These are phyloP conservation scores for Klebsormidium nitens DNA, from an alignment of 139 green algal genomes.

Conservation along the genomic window DNA sequence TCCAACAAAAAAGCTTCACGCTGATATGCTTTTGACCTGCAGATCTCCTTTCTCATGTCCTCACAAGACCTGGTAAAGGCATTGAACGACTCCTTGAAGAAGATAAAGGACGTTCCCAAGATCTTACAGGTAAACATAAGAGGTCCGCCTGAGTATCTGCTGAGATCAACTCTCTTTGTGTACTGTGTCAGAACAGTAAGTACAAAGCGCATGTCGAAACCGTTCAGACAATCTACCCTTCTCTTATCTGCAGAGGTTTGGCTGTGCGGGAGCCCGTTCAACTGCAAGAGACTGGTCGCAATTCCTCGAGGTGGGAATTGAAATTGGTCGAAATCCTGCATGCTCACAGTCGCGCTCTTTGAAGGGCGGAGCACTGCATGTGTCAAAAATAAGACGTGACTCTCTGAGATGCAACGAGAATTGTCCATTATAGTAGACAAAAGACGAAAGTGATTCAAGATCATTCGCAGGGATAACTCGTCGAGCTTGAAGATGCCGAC, in stretches of 20 bases:
- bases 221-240: neutral
- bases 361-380: no score
- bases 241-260: neutral
- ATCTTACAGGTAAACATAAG: conserved; percentile 2
- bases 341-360: no score
- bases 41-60: conserved; percentile 22
- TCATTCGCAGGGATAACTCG: no score
- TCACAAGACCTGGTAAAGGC: conserved; percentile 5
- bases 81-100: conserved; percentile 6
- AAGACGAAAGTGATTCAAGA: no score
- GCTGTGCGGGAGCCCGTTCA: neutral
- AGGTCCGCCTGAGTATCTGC: neutral
- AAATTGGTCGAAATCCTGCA: no score
- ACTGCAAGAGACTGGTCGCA: conserved; percentile 10
- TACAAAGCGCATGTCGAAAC: neutral
- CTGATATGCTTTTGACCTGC: no score
- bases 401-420: no score
- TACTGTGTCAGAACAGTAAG: neutral
- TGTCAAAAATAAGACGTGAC: no score
- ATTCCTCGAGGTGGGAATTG: conserved; percentile 7
- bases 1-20: no score
- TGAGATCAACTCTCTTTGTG: neutral
- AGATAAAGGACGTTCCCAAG: conserved; percentile 16
- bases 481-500: no score
- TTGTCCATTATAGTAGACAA: no score